Base-by-base conservation (phyloP, 1,284 basidiomycete species). In the Taiwanofungus camphoratus region DNA sequence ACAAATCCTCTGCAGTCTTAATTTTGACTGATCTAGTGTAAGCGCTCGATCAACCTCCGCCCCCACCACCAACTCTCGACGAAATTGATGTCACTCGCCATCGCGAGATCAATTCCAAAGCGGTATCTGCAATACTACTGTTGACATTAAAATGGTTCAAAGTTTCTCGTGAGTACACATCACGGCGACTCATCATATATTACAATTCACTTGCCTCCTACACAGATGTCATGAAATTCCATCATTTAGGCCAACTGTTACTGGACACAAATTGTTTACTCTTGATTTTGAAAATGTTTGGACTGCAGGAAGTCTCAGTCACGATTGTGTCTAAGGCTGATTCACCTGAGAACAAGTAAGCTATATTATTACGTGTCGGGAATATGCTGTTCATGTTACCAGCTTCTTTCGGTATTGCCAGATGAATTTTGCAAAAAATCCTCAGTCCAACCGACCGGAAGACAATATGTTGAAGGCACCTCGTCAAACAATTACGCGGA, bases 61-160 rank as follows among this genome's bases (percentile, higher is more conserved):
- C 77, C 0, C 80, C 85, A 2, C 83, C 87, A 1, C 87, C 82
- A 3, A 88, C 88, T 1, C 70, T 92, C n/a, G 94, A 98, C 52
- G 96, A 99, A 54, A 81, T 93, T 42, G 96, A 99, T 61, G 87
- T 96, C 31, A 85, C 84, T 26, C 82, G 96, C 5, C 96, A 99
- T 65, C 87, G 96, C 29, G 96, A 99, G 64, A 96, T 99, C 55
- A 95, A 92, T 0, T 92, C 91, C 5, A 99, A 99, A 66, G 93
- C 92, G 0, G 90, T 98, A 5, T 97, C 94, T 15, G 93, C 94
- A 1, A 96, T 99, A 50, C 64, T 99, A 13, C 69, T 99, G 1
- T 67, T 98, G 30, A 79, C 87, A 3, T 65, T 99, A 51, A 97
- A 97, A 61, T 99, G 96, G 96, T 97, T 98, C 76, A 99, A 98